Evolutionary conservation across 129 eudicot genomes (phyloP).

Genomic region (Tagetes patula): DNA sequence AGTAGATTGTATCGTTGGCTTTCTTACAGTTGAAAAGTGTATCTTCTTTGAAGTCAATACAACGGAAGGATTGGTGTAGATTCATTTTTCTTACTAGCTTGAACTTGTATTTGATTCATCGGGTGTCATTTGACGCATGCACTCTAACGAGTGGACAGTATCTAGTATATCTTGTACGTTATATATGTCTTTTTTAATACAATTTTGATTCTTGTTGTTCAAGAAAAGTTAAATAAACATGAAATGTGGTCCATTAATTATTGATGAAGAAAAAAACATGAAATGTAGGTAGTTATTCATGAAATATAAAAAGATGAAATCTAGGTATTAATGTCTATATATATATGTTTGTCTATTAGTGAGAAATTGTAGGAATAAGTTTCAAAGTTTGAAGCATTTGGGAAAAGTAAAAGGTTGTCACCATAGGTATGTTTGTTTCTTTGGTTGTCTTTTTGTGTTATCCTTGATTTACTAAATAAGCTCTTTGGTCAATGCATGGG

Average conservation of each 20-base stretch:
- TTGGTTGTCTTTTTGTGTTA: constrained; percentile 52
- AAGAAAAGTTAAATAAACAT: neutral
- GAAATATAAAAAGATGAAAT: neutral
- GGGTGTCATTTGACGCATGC: no score
- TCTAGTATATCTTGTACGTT: neutral
- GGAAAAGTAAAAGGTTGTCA: constrained; percentile 90
- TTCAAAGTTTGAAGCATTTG: constrained; percentile 36
- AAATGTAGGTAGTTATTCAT: no score
- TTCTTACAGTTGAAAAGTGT: no score
- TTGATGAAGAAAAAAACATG: neutral
- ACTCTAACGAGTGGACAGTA: no score
- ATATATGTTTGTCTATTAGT: constrained; percentile 12
- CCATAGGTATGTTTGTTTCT: constrained; percentile 81
- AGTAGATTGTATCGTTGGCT: no score
- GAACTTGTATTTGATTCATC: no score
- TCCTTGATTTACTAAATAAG: constrained; percentile 1
- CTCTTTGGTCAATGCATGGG: constrained; percentile 33
- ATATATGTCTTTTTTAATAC: neutral
- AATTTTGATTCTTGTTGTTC: no score
- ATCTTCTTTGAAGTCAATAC: no score
- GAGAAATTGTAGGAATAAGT: constrained; percentile 15
- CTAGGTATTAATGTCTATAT: neutral
- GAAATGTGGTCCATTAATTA: no score
- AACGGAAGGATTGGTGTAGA: no score
- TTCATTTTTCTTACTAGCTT: no score